Evolutionary conservation across 1,284 basidiomycete genomes (phyloP), one percentile per base, ranked within the genome.

Genomic region (Puccinia horiana): DNA sequence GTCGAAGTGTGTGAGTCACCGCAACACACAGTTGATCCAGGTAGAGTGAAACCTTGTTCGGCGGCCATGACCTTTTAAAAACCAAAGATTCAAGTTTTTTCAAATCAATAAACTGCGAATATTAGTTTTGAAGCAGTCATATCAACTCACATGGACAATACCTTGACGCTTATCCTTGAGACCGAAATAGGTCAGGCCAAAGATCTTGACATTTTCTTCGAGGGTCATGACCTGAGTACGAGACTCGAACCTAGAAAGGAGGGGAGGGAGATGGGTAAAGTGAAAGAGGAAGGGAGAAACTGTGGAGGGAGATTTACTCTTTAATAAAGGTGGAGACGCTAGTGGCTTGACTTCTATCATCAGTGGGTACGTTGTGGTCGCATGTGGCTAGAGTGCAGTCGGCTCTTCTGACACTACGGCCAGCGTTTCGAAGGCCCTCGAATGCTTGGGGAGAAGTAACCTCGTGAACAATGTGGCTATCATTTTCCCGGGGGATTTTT

Each of bases 361-460:
- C 79, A 47, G 79, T 81, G 40, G 95, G 95, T 83, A 97, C 92
- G 85, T 98, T 98, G 88, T 98, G 95, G 88, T 97, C 95, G 37
- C 96, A 93, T 1, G 95, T 98, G 20, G 94, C 95, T 69, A 98
- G 90, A 77, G 96, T 97, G 87, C 95, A 97, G 87, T 98, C 95
- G 61, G 94, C 92, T 82, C 95, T 90, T 79, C 96, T 92, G 80
- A 97, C 95, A 56, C 90, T 90, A 82, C 95, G 91, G 56, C 90
- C 91, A 76, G 96, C 94, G 85, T 90, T 92, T 84, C 85, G 92
- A 91, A 98, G 89, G 86, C 95, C 95, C 88, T 97, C 95, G 85
- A 98, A 98, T 0, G 95, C 95, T 87, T 98, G 96, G 49, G 95
- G 95, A 83, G 93, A 95, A 26, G 96, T 97, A 76, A 98, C 95